A percentile compares a stretch with the other conserved stretches of the same genome.
These are phyloP conservation scores for Pythium monospermum DNA, from an alignment of 352 stramenopile genomes.

Conservation along the genomic window DNA sequence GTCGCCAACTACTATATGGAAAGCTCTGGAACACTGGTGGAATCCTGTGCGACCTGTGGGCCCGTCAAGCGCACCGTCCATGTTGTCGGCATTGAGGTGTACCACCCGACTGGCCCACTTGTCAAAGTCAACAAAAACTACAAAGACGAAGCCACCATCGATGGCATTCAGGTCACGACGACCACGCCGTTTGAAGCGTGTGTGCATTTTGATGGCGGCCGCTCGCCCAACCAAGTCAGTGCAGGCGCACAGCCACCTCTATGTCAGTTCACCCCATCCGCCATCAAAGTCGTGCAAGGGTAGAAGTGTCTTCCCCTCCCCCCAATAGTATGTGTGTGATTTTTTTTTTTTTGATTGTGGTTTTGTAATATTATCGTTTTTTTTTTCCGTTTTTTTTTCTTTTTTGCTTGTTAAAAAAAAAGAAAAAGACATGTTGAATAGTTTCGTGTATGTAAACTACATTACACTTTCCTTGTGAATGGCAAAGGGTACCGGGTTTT, in stretches of 20 bases:
- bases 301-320: no score
- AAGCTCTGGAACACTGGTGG: conserved; percentile 38
- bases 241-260: conserved; percentile 1
- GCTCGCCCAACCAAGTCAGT: conserved; percentile 13
- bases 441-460: no score
- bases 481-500: no score
- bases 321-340: no score
- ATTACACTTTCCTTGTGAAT: no score
- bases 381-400: background rate
- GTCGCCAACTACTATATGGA: conserved; percentile 54
- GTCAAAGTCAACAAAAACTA: conserved; percentile 72
- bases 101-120: conserved; percentile 48
- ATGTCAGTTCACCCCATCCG: conserved; percentile 6
- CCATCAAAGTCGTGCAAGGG: conserved; percentile 14
- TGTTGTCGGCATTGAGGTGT: conserved; percentile 41
- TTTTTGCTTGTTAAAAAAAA: background rate
- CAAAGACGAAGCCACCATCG: conserved; percentile 50
- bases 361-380: no score
- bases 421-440: no score
- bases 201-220: conserved; percentile 25
- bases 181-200: conserved; percentile 22
- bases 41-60: conserved; percentile 60
- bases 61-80: conserved; percentile 50
- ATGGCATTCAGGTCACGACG: conserved; percentile 31
- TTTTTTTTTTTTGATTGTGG: no score